Evolutionary conservation across 2,329 filamentous ascomycete species (phyloP), one percentile per base, ranked within the genome.

Genomic region (Chaetothyriales sp.): DNA sequence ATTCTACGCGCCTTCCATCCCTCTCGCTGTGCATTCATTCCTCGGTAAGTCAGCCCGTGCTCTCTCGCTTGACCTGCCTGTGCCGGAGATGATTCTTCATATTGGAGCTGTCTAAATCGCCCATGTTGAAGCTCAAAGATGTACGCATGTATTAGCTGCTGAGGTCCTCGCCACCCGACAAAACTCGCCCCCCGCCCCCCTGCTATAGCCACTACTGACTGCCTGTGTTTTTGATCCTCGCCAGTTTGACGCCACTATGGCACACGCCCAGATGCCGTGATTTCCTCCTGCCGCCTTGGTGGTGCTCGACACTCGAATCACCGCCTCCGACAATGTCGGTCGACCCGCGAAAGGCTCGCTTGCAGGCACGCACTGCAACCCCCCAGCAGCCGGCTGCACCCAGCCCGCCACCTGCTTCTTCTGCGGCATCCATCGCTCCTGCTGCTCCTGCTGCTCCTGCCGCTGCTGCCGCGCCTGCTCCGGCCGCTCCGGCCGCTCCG

Each of bases 321-420:
- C 13, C 15, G 33, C 33, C 33, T 40, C 1, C 4, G 33, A 40
- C 9, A 52, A 63, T 76, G 73, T 68, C 72, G 52, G 65, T 70
- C 60, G 73, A 76, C 58, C 77, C 77, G 51, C 70, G 76, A 56
- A 69, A 74, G 55, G 70, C 70, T 56, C 71, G 73, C 58, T 67
- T 67, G 48, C 68, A 70, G 55, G 70, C 71, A 58, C 68, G 63
- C 45, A 62, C 63, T 44, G 54, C 67, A 28, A 69, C 75, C 44
- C 71, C 72, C 37, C 53, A 51, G 43, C 45, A 51, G 20, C 9
- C 55, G n/a, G 40, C 53, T 18, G 43, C 33, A 20, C 33, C 29
- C 40, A 10, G 47, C 52, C 43, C 29, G 7, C 44, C 48, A 7
- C 43, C 47, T 13, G 29, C 28, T 13, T n/a, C 44, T 43, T n/a